These are phyloP conservation scores for Phycomyces blakesleeanus DNA, from an alignment of 192 early-diverging fungal species.

Conservation along the genomic window DNA sequence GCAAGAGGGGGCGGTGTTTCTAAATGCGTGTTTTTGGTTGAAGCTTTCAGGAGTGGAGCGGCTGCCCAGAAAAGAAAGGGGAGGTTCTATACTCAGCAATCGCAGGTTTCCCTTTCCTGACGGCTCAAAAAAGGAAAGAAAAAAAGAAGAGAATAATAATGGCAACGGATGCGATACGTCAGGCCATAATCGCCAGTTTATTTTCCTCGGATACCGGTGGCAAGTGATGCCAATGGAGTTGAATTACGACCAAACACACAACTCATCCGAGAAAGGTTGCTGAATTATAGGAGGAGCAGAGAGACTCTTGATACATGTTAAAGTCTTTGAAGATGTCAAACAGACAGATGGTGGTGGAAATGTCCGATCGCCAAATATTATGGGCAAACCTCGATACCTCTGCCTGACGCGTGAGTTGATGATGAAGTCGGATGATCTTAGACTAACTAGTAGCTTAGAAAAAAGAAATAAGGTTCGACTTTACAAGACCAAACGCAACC, in stretches of 20 bases:
- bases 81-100: not conserved
- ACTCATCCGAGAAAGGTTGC: not conserved
- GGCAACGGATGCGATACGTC: slow-evolving; percentile 14
- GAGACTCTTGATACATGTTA: slow-evolving; percentile 39
- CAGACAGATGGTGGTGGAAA: slow-evolving; percentile 24
- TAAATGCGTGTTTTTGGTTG: too few species aligned
- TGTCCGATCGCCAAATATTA: slow-evolving; percentile 30
- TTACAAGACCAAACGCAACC: slow-evolving; percentile 49
- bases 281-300: slow-evolving; percentile 19
- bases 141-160: not conserved
- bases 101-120: not conserved
- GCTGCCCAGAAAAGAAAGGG: not conserved
- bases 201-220: slow-evolving; percentile 12
- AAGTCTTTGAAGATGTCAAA: slow-evolving; percentile 50
- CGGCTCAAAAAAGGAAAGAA: too few species aligned
- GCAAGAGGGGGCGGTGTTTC: too few species aligned
- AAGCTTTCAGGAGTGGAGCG: not conserved
- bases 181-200: slow-evolving; percentile 18
- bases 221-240: not conserved
- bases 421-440: not conserved
- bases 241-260: not conserved
- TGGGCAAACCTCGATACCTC: slow-evolving; percentile 51
- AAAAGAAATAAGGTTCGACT: slow-evolving; percentile 41
- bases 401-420: slow-evolving; percentile 44
- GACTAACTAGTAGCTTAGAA: slow-evolving; percentile 16